Conservation (phyloP, 139 green algal species). For the Closterium sp. region DNA sequence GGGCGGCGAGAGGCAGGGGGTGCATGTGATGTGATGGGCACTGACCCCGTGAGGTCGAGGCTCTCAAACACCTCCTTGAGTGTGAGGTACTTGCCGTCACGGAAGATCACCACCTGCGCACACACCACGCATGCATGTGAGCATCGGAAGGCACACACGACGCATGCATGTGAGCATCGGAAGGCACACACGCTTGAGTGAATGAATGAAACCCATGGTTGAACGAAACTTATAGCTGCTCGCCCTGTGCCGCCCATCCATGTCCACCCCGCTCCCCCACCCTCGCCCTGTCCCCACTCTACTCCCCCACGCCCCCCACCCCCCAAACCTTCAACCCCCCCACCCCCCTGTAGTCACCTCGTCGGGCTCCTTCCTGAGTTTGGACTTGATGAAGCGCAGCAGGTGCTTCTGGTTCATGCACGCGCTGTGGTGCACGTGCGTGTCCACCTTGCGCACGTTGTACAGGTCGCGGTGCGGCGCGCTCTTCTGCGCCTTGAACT, state of each 20-base stretch:
- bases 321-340: no score
- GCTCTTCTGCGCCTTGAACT: slow-evolving; percentile 94
- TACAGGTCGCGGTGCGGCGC: slow-evolving; percentile 99
- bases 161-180: not conserved
- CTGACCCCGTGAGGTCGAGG: slow-evolving; percentile 66
- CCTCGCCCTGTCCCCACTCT: not conserved
- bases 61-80: slow-evolving; percentile 86
- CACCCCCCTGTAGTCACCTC: slow-evolving; percentile 66
- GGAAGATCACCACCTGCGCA: slow-evolving; percentile 61
- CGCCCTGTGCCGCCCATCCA: not conserved
- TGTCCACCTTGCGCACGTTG: slow-evolving; percentile 99
- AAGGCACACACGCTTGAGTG: not conserved
- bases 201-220: not conserved
- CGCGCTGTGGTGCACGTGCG: slow-evolving; percentile 94
- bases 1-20: no score
- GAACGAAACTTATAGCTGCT: not conserved
- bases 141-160: no score
- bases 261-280: not conserved
- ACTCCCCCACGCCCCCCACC: not conserved
- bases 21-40: no score
- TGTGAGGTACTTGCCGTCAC: slow-evolving; percentile 94
- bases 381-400: slow-evolving; percentile 99
- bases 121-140: no score
- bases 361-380: slow-evolving; percentile 91
- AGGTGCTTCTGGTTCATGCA: slow-evolving; percentile 99